phyloP scores from a whole-genome alignment of 2,329 filamentous ascomycete genomes.

The Pseudophaeomoniella oleicola region DNA sequence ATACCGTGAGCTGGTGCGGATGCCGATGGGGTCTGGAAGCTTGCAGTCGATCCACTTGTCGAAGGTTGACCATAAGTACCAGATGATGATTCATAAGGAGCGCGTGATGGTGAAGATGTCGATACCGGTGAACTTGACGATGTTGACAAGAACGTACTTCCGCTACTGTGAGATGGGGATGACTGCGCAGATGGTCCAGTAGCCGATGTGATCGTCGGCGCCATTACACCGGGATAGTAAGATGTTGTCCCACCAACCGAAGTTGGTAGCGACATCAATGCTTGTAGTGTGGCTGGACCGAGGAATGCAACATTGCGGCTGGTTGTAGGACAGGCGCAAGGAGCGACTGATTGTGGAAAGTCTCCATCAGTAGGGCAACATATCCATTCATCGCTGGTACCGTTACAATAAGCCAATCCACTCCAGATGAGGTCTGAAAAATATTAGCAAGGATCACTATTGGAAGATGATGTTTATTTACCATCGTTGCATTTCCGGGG shows the following conservation, averaged over 20 bases:
- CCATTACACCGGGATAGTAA: background rate
- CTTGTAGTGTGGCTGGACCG: background rate
- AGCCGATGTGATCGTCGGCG: background rate
- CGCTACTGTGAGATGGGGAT: background rate
- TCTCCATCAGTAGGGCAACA: constrained; percentile 3
- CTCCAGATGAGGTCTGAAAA: constrained; percentile 5
- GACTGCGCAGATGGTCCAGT: too few relatives aligned
- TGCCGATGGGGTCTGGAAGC: background rate
- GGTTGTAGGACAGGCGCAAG: background rate
- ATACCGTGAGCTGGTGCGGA: background rate
- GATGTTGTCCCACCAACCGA: background rate
- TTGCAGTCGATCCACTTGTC: background rate
- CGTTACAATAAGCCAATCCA: constrained; percentile 10
- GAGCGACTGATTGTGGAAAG: background rate
- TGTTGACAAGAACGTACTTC: background rate
- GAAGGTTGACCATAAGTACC: background rate
- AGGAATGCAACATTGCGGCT: background rate
- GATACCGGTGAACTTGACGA: background rate
- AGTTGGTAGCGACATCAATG: background rate
- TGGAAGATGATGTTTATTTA: background rate
- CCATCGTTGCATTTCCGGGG: constrained; percentile 7
- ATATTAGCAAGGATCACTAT: constrained; percentile 4
- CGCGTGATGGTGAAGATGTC: background rate
- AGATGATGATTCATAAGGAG: background rate
- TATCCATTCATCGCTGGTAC: constrained; percentile 7